Conservation (phyloP, 2,329 filamentous ascomycete genomes). For the Stemphylium lycopersici region DNA sequence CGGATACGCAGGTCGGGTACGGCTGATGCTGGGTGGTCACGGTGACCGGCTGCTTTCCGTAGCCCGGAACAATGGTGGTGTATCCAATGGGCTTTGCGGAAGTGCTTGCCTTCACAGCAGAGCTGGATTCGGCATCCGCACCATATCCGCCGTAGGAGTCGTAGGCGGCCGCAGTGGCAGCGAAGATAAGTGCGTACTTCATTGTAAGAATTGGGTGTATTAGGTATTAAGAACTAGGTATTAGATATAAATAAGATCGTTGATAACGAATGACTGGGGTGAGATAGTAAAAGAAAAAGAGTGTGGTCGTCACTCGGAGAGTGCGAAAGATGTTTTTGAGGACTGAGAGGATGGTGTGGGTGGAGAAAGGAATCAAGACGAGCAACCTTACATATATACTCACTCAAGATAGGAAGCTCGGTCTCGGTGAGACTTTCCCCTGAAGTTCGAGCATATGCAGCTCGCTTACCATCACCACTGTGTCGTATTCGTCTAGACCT, state of each 20-base stretch:
- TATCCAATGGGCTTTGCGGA: constrained; percentile 27
- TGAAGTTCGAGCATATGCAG: constrained; percentile 13
- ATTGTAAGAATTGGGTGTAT: constrained; percentile 14
- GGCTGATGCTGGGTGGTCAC: constrained; percentile 42
- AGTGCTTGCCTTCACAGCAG: constrained; percentile 17
- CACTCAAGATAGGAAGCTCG: not conserved
- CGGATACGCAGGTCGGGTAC: constrained; percentile 37
- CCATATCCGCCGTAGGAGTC: constrained; percentile 25
- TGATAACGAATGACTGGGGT: constrained; percentile 37
- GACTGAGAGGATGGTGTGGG: constrained; percentile 27
- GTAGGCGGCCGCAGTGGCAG: constrained; percentile 30
- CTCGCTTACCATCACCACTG: constrained; percentile 9
- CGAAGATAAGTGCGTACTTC: constrained; percentile 37
- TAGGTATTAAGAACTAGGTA: constrained; percentile 19
- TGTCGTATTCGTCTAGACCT: constrained; percentile 2
- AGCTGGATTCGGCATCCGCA: constrained; percentile 15
- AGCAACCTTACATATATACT: constrained; percentile 18
- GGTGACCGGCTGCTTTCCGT: constrained; percentile 35
- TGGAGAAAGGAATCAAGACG: constrained; percentile 10
- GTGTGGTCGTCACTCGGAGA: constrained; percentile 22
- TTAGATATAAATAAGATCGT: constrained; percentile 12
- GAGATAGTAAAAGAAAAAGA: constrained; percentile 18
- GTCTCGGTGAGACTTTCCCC: constrained; percentile 11
- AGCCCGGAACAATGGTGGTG: constrained; percentile 37
- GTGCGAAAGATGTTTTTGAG: constrained; percentile 21